Conservation (phyloP, 2,329 filamentous ascomycete species). For the Apiospora marii region DNA sequence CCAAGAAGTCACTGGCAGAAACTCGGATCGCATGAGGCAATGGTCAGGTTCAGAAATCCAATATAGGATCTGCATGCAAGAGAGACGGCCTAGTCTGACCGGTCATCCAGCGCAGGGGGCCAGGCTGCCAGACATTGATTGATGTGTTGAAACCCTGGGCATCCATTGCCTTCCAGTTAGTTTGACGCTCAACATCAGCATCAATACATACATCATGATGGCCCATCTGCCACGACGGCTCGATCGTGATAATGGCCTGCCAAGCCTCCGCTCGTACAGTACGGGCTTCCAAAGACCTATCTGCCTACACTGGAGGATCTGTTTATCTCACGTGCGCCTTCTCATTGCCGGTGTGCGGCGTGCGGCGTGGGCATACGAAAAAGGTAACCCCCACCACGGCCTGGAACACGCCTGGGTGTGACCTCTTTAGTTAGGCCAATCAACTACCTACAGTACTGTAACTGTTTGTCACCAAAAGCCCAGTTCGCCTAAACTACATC, state of each 20-base stretch:
- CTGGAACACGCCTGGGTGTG: neutral
- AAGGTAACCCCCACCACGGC: neutral
- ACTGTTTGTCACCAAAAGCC: neutral
- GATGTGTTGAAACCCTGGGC: too few relatives aligned
- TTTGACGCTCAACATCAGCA: too few relatives aligned
- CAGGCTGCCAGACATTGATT: too few relatives aligned
- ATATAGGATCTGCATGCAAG: neutral
- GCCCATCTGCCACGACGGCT: too few relatives aligned
- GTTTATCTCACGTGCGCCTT: constrained; percentile 18
- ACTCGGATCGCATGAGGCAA: neutral
- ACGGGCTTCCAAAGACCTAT: neutral
- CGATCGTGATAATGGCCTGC: neutral
- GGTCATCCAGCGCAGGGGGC: too few relatives aligned
- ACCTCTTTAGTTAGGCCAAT: neutral
- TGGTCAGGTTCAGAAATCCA: neutral
- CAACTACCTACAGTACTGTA: too few relatives aligned
- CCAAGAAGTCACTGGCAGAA: neutral
- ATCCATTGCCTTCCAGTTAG: too few relatives aligned
- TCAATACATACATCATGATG: too few relatives aligned
- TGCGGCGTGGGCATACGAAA: neutral
- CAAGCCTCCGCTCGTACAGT: neutral
- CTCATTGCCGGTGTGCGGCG: neutral
- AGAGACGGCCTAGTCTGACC: neutral
- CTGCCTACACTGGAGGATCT: neutral
- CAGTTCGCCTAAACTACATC: neutral